Base-by-base conservation (phyloP, 306 rosid species). In the Pyrus betulifolia region DNA sequence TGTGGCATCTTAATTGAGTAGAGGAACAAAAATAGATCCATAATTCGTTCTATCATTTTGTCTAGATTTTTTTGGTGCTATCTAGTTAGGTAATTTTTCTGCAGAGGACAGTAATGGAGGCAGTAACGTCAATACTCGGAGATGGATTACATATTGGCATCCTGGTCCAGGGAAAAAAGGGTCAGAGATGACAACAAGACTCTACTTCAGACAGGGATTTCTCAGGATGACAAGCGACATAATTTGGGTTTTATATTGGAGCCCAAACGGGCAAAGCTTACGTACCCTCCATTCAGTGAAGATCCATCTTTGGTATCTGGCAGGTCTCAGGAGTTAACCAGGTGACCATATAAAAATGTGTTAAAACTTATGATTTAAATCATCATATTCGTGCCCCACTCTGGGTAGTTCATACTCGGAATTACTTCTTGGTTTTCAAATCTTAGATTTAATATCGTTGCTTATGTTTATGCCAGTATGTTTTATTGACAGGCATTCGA, bases 91-190 rank as follows among this genome's bases (percentile, higher is more conserved):
- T 61, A 18, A 19, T 11, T 42, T 51, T 31, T 72, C 65, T 64
- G 77, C 69, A 87, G 91, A 89, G 88, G 75, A 75, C 84, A 38
- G 91, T 91, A 11, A 85, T 87, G 91, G 93, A 91, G 80, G 91
- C 96, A 18, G 85, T 88, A 83, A 84, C 89, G 19, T 30, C 88
- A 71, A 82, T 89, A 61, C 88, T 88, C 4, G 96, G 91, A 79
- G 93, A 91, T 33, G 96, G 91, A 77, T 78, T 91, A 23, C 93
- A 82, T 69, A 90, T 91, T n/a, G 91, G 96, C n/a, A 87, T 91
- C 49, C 82, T 91, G 75, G 85, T 88, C 58, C 91, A 85, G 76
- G 96, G 96, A 27, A 91, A 91, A 80, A 89, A 88, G 89, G 89
- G 83, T 91, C 58, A 83, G 85, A 77, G 96, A 91, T 71, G 93